These are phyloP conservation scores for Pseudogymnoascus destructans DNA, from an alignment of 2,329 filamentous ascomycete species.

Conservation along the genomic window DNA sequence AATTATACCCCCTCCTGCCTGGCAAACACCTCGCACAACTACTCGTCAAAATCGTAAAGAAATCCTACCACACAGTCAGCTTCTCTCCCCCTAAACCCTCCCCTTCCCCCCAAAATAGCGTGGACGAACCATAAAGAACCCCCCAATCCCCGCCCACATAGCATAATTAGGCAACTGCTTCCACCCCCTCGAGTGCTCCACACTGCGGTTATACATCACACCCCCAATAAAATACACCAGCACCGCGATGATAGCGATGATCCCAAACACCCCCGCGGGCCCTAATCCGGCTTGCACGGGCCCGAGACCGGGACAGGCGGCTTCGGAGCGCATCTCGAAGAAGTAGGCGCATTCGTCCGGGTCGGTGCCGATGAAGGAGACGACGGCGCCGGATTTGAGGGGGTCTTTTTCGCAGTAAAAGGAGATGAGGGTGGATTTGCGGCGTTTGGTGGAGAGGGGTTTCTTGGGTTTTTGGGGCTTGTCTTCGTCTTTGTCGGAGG, in stretches of 20 bases:
- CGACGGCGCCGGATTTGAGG: constrained; percentile 48
- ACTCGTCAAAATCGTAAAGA: background rate
- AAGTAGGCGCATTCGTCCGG: constrained; percentile 90
- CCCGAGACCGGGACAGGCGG: constrained; percentile 56
- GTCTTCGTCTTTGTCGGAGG: constrained; percentile 26
- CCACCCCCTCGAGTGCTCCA: constrained; percentile 91
- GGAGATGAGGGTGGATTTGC: constrained; percentile 78
- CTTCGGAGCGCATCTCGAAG: constrained; percentile 79
- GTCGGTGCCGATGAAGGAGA: constrained; percentile 73
- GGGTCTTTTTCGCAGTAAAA: constrained; percentile 86
- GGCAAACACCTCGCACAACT: background rate
- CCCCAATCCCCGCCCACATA: constrained; percentile 79
- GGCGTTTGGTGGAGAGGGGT: constrained; percentile 26
- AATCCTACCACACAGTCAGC: constrained; percentile 17
- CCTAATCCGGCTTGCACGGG: constrained; percentile 60
- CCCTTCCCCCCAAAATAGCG: constrained; percentile 21
- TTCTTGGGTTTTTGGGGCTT: constrained; percentile 26
- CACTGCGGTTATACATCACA: constrained; percentile 88
- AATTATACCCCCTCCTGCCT: background rate
- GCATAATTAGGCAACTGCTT: constrained; percentile 88
- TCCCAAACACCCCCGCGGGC: constrained; percentile 68
- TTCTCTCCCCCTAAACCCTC: constrained; percentile 22
- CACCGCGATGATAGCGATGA: constrained; percentile 66
- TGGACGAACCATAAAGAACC: constrained; percentile 61
- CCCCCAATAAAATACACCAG: constrained; percentile 85